Evolutionary conservation across 1,284 basidiomycete species (phyloP).

Genomic region (Golubevia pallescens): DNA sequence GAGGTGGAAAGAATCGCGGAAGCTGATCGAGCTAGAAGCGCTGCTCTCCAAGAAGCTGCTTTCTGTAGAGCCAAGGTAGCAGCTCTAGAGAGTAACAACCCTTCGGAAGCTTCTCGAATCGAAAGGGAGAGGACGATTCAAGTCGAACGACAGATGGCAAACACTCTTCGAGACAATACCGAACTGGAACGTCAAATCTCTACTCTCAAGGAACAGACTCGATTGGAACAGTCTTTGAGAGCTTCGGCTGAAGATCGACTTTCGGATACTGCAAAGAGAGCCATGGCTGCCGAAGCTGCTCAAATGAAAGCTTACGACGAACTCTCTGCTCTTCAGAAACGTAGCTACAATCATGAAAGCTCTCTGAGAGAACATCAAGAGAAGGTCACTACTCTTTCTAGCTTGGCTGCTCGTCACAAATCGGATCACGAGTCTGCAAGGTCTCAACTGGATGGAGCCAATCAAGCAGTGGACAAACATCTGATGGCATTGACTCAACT

Average conservation of each 20-base stretch:
- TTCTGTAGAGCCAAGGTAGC: constrained; percentile 93
- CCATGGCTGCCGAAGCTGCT: constrained; percentile 80
- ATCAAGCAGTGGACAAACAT: constrained; percentile 75
- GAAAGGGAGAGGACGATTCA: constrained; percentile 81
- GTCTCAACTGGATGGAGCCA: constrained; percentile 73
- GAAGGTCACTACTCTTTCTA: constrained; percentile 76
- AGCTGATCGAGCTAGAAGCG: constrained; percentile 78
- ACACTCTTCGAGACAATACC: constrained; percentile 75
- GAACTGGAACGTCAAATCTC: constrained; percentile 76
- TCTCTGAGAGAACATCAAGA: constrained; percentile 80
- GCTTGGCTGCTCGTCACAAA: constrained; percentile 78
- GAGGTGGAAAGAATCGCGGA: constrained; percentile 81
- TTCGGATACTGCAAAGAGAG: constrained; percentile 78
- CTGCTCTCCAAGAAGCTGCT: constrained; percentile 90
- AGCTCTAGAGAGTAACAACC: constrained; percentile 78
- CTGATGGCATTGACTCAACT: constrained; percentile 84
- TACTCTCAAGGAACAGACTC: constrained; percentile 66
- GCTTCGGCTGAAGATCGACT: constrained; percentile 82
- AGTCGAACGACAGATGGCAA: constrained; percentile 79
- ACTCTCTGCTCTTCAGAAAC: constrained; percentile 77
- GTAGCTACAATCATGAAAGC: constrained; percentile 72
- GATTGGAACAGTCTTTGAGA: constrained; percentile 69
- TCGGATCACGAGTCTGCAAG: constrained; percentile 76
- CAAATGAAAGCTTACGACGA: constrained; percentile 76
- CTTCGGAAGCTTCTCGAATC: constrained; percentile 72